These are phyloP conservation scores for Brasenia schreberi DNA, from an alignment of 164 flowering plant genomes.

Conservation along the genomic window DNA sequence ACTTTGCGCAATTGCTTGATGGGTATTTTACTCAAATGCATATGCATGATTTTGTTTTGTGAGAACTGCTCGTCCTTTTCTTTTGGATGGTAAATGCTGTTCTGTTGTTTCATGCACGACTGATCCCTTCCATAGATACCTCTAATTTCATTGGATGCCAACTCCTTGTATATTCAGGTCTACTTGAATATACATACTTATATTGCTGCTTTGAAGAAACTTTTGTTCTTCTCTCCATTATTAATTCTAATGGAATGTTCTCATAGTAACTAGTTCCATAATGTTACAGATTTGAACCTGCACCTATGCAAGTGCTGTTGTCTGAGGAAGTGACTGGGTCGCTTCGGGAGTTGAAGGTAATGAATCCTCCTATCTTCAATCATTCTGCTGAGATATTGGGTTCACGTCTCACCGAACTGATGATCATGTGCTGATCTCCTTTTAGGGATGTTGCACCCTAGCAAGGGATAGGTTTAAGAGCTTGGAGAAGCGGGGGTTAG, in stretches of 20 bases:
- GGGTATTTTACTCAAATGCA: too few species aligned
- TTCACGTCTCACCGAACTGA: neutral
- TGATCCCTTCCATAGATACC: too few species aligned
- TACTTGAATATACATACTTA: neutral
- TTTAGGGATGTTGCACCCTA: conserved; percentile 88
- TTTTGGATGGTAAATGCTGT: too few species aligned
- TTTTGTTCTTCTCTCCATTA: too few species aligned
- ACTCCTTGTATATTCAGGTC: too few species aligned
- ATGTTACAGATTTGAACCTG: conserved; percentile 66
- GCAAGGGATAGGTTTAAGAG: conserved; percentile 86
- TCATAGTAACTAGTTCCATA: neutral
- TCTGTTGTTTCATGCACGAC: too few species aligned
- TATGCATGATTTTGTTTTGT: too few species aligned
- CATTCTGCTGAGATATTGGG: neutral
- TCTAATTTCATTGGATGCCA: too few species aligned
- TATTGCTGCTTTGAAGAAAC: too few species aligned
- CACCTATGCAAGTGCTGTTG: conserved; percentile 74
- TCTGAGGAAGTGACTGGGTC: conserved; percentile 91
- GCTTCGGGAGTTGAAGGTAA: conserved; percentile 80
- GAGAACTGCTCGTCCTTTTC: too few species aligned
- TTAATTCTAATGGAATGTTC: too few species aligned
- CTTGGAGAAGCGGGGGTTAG: conserved; percentile 77
- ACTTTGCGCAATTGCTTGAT: too few species aligned
- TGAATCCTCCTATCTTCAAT: neutral
- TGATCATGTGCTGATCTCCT: neutral